These are phyloP conservation scores for Chaetomiaceae sp. DNA, from an alignment of 2,329 filamentous ascomycete genomes.

Conservation along the genomic window DNA sequence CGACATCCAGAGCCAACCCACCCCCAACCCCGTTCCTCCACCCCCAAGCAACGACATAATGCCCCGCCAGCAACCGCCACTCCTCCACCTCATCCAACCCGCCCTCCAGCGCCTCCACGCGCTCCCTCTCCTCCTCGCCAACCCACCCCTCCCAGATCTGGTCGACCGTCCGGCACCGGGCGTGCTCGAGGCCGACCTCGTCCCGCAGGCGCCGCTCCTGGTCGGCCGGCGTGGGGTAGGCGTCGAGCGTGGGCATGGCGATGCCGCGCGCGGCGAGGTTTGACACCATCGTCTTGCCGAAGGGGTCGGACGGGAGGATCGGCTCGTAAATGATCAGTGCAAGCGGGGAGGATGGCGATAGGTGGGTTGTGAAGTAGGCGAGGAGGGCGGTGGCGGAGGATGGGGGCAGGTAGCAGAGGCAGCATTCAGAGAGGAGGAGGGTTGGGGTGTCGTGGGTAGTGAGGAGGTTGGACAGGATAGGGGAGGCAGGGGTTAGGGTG, in stretches of 20 bases:
- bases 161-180: constrained; percentile 17
- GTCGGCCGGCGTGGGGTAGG: constrained; percentile 60
- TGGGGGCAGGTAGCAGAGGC: constrained; percentile 77
- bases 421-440: constrained; percentile 88
- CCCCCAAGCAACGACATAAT: constrained; percentile 89
- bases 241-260: constrained; percentile 71
- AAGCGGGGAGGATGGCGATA: constrained; percentile 35
- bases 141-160: constrained; percentile 76
- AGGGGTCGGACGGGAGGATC: constrained; percentile 73
- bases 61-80: constrained; percentile 76
- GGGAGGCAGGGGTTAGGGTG: constrained; percentile 36
- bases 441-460: constrained; percentile 66
- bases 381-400: constrained; percentile 59
- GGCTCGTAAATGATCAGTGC: constrained; percentile 81
- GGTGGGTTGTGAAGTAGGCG: constrained; percentile 51
- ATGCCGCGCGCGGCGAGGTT: constrained; percentile 82
- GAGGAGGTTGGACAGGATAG: constrained; percentile 41
- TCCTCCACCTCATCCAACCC: constrained; percentile 92
- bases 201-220: constrained; percentile 60
- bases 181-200: constrained; percentile 54
- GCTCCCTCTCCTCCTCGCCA: constrained; percentile 61
- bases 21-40: constrained; percentile 57
- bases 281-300: constrained; percentile 85
- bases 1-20: constrained; percentile 11
- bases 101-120: constrained; percentile 74